Percentiles rank a stretch among this genome's conserved stretches.
These are phyloP conservation scores for Gentiana macrophylla DNA, from an alignment of 257 asterid genomes.

Conservation along the genomic window DNA sequence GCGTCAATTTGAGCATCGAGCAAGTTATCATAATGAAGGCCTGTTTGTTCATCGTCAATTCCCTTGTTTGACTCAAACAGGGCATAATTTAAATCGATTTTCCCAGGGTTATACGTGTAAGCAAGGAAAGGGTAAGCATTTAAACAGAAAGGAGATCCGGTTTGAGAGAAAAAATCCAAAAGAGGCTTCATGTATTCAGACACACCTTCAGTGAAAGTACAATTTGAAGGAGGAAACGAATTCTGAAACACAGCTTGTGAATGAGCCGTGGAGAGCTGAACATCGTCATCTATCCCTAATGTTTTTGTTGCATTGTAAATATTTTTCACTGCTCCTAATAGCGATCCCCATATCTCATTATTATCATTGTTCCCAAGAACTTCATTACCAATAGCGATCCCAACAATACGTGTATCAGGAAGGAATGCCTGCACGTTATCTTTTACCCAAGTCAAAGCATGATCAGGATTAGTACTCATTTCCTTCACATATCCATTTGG, in stretches of 20 bases:
- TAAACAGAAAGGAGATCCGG: constrained; percentile 82
- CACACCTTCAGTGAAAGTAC: constrained; percentile 58
- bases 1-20: constrained; percentile 98
- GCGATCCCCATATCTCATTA: constrained; percentile 34
- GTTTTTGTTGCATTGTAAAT: constrained; percentile 61
- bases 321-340: constrained; percentile 65
- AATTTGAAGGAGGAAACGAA: constrained; percentile 85
- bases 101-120: constrained; percentile 48
- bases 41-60: constrained; percentile 48
- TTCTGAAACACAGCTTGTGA: constrained; percentile 59
- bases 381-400: constrained; percentile 88
- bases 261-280: constrained; percentile 84
- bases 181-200: constrained; percentile 79
- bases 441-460: constrained; percentile 76
- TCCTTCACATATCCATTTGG: constrained; percentile 63
- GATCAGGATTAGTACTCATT: constrained; percentile 58
- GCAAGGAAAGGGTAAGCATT: constrained; percentile 95
- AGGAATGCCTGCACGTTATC: constrained; percentile 75
- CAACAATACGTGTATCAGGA: constrained; percentile 71
- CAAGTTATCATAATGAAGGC: constrained; percentile 79
- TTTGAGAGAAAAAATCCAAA: constrained; percentile 57
- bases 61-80: constrained; percentile 69
- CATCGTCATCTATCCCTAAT: constrained; percentile 39
- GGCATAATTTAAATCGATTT: constrained; percentile 77
- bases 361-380: constrained; percentile 49